A percentile compares a stretch with the other conserved stretches of the same genome.
Conservation (phyloP, 257 asterid genomes). For the Solanum appendiculatum region DNA sequence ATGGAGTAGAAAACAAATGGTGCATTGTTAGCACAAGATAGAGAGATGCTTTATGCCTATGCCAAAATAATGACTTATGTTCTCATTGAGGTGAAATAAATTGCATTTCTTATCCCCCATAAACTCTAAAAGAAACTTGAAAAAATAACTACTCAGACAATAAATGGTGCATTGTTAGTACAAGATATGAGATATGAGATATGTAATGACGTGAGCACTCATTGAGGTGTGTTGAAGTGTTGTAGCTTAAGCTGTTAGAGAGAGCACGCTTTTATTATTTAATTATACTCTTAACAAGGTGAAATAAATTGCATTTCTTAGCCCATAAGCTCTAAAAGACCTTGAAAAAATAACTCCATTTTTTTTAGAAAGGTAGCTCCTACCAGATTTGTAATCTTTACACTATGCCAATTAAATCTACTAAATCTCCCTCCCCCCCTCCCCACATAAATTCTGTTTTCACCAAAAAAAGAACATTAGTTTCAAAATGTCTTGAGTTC, state of each 20-base stretch:
- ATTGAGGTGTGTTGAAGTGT: background rate
- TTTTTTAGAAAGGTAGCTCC: background rate
- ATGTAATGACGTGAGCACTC: background rate
- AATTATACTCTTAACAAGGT: background rate
- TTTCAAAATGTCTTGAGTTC: background rate
- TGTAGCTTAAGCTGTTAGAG: background rate
- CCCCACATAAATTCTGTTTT: background rate
- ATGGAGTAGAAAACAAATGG: background rate
- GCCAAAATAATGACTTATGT: background rate
- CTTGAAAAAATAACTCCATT: background rate
- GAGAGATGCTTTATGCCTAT: background rate
- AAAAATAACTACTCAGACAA: no score
- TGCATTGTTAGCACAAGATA: background rate
- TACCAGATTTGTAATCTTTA: background rate
- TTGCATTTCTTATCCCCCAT: background rate
- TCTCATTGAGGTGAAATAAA: background rate
- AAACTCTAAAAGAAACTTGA: no score
- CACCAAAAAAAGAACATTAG: background rate
- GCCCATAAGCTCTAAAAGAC: background rate
- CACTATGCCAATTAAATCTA: background rate
- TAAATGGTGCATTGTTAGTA: no score
- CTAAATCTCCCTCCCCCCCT: no score
- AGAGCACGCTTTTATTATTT: background rate
- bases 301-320: background rate
- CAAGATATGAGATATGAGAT: no score